Percentiles rank a stretch among this genome's conserved stretches.
Conservation (phyloP, 352 stramenopile species). For the Phytophthora rubi region DNA sequence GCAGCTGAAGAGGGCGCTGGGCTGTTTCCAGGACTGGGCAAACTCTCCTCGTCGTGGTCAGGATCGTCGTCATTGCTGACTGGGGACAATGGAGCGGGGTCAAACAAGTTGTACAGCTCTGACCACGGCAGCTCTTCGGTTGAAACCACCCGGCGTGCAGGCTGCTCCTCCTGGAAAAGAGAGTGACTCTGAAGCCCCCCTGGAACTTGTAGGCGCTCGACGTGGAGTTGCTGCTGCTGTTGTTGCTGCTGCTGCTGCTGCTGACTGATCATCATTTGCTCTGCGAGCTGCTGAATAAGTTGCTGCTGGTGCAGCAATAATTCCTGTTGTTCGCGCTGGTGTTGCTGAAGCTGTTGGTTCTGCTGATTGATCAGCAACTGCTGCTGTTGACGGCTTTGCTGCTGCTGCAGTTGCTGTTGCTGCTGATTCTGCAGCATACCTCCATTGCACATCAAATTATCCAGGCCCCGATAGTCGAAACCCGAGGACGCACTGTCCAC, state of each 20-base stretch:
- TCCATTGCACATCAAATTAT: conserved; percentile 41
- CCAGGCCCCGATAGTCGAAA: conserved; percentile 50
- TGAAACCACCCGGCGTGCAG: conserved; percentile 65
- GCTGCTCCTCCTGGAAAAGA: conserved; percentile 66
- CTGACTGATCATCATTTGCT: conserved; percentile 47
- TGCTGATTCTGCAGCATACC: conserved; percentile 32
- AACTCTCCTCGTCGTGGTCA: conserved; percentile 65
- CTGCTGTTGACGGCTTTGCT: conserved; percentile 33
- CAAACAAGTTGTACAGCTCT: conserved; percentile 85
- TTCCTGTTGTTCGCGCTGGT: conserved; percentile 43
- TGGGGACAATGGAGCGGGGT: conserved; percentile 51
- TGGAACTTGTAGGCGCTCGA: conserved; percentile 31
- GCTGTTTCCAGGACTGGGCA: conserved; percentile 39
- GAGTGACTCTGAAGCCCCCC: conserved; percentile 64
- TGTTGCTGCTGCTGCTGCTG: conserved; percentile 41
- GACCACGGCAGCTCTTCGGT: conserved; percentile 82
- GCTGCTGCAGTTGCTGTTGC: conserved; percentile 41
- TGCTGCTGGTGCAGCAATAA: conserved; percentile 34
- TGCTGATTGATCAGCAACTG: conserved; percentile 35
- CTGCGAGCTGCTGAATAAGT: conserved; percentile 44
- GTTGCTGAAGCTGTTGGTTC: conserved; percentile 47
- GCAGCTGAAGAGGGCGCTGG: conserved; percentile 24
- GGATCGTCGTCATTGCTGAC: conserved; percentile 56
- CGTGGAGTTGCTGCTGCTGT: conserved; percentile 14
- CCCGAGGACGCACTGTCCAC: conserved; percentile 40